phyloP scores from a whole-genome alignment of 2,329 filamentous ascomycete genomes.

The Neopestalotiopsis sp. region DNA sequence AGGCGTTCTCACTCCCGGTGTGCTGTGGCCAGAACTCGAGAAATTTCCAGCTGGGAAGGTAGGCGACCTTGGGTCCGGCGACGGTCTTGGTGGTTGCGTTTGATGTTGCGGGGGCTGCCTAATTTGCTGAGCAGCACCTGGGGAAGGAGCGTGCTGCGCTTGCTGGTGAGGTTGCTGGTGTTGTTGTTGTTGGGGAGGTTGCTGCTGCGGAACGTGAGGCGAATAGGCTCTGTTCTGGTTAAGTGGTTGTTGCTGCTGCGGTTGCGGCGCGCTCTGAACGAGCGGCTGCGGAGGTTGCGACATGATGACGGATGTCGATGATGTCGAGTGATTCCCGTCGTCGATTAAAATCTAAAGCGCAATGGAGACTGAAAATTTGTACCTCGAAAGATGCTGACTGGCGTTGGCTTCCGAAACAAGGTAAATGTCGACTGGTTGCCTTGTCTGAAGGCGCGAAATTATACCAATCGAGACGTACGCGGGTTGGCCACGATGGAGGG shows the following conservation, averaged over 20 bases:
- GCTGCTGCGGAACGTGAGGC: slow-evolving; percentile 3
- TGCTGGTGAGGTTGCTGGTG: neutral
- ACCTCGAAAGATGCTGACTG: no score
- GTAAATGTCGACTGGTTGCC: no score
- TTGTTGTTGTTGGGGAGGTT: neutral
- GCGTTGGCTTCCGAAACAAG: no score
- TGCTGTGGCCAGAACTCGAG: slow-evolving; percentile 5
- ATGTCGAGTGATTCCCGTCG: neutral
- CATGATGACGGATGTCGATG: slow-evolving; percentile 25
- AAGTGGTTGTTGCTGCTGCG: slow-evolving; percentile 6
- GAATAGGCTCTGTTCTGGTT: neutral
- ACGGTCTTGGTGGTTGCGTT: neutral
- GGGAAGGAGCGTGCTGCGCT: neutral
- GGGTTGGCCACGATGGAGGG: neutral
- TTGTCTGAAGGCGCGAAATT: neutral
- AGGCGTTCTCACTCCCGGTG: neutral
- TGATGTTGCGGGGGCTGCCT: slow-evolving; percentile 12
- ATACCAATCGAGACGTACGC: neutral
- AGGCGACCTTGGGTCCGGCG: neutral
- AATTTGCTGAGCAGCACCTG: neutral
- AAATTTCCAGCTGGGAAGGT: slow-evolving; percentile 10
- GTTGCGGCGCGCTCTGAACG: slow-evolving; percentile 38
- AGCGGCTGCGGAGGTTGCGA: slow-evolving; percentile 32
- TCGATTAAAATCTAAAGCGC: neutral
- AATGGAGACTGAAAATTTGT: neutral